Percentiles rank a stretch among this genome's conserved stretches.
These are phyloP conservation scores for Suillus occidentalis DNA, from an alignment of 768 basidiomycete species.

Conservation along the genomic window DNA sequence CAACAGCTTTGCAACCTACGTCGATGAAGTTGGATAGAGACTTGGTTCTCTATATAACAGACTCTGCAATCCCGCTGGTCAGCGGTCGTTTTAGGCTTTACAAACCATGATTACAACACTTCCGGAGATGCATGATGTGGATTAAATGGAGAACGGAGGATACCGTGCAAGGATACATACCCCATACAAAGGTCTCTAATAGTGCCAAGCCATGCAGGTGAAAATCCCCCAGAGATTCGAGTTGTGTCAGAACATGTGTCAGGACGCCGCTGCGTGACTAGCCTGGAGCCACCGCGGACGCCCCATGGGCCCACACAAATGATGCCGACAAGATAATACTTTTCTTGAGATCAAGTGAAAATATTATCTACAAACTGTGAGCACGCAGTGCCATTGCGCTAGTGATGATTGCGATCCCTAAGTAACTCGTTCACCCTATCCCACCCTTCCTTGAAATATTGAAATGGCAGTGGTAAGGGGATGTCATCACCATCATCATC, in stretches of 20 bases:
- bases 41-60: not conserved
- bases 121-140: constrained; percentile 8
- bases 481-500: not conserved
- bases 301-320: too few relatives aligned
- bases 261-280: not conserved
- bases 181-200: not conserved
- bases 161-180: not conserved
- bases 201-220: not conserved
- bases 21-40: not conserved
- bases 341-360: not conserved
- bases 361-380: not conserved
- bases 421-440: not conserved
- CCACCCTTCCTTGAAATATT: not conserved
- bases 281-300: not conserved
- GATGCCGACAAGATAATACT: not conserved
- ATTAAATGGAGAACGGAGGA: not conserved
- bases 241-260: not conserved
- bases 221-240: not conserved
- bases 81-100: constrained; percentile 27
- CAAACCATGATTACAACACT: constrained; percentile 39
- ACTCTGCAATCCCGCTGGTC: not conserved
- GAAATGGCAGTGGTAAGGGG: not conserved
- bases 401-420: not conserved
- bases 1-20: not conserved
- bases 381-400: not conserved